Conservation (phyloP, 2,329 filamentous ascomycete genomes). For the Tympanopsis confertula region DNA sequence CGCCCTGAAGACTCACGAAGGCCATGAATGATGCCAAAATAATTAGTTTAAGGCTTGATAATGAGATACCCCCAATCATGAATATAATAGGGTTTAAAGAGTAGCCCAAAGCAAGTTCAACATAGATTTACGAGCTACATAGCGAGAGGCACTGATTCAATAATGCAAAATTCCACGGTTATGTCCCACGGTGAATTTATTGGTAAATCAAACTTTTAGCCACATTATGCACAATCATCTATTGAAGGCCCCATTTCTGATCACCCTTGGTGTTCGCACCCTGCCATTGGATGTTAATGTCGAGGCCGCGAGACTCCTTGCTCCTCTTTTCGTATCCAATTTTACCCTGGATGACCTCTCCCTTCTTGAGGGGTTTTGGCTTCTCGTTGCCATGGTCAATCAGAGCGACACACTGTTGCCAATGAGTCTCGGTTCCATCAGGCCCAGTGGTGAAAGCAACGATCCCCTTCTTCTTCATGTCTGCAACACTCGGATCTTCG, state of each 20-base stretch:
- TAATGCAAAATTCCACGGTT: no score
- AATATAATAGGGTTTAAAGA: no score
- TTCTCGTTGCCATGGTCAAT: neutral
- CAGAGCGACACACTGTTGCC: slow-evolving; percentile 49
- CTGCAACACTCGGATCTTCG: slow-evolving; percentile 40
- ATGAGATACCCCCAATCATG: no score
- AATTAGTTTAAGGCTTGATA: no score
- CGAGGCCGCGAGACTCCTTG: neutral
- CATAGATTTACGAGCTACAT: no score
- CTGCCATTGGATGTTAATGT: neutral
- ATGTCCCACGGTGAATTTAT: no score
- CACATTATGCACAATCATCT: neutral
- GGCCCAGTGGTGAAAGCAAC: slow-evolving; percentile 87
- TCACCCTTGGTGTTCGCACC: neutral
- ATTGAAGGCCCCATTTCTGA: neutral
- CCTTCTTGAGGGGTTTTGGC: neutral
- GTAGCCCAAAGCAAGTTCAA: no score
- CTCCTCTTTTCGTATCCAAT: neutral
- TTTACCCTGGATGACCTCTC: neutral
- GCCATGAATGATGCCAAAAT: no score
- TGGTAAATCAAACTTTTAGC: neutral
- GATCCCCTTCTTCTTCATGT: slow-evolving; percentile 52
- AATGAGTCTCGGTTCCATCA: slow-evolving; percentile 67
- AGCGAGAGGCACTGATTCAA: no score
- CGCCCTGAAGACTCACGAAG: no score